Percentiles rank a stretch among this genome's conserved stretches.
Evolutionary conservation across 495 filamentous ascomycete species (phyloP).

Genomic region (Pyrenula aspistea): DNA sequence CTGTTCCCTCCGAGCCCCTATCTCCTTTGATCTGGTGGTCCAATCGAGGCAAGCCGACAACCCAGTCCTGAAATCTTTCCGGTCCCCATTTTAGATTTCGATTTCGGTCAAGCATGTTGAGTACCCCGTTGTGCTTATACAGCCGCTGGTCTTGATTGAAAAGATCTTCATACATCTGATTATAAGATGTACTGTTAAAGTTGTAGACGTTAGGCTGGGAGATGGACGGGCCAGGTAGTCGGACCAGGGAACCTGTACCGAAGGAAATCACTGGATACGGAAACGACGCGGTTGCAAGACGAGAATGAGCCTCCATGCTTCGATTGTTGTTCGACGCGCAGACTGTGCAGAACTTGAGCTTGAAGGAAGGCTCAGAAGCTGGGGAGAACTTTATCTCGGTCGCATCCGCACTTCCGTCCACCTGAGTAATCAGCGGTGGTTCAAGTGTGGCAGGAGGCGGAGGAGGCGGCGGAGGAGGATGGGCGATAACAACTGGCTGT

Average conservation of each 20-base stretch:
- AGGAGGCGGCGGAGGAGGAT: constrained; percentile 25
- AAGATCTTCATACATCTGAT: constrained; percentile 80
- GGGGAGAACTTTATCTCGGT: constrained; percentile 38
- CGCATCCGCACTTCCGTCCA: constrained; percentile 15
- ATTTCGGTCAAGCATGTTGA: constrained; percentile 94
- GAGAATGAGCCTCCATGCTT: constrained; percentile 97
- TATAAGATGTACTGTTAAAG: constrained; percentile 92
- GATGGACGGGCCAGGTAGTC: constrained; percentile 84
- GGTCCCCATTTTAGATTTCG: constrained; percentile 85
- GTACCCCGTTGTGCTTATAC: constrained; percentile 81
- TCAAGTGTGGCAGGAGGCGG: constrained; percentile 44
- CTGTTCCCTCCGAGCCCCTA: constrained; percentile 63
- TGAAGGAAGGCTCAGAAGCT: constrained; percentile 45
- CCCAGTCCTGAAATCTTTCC: constrained; percentile 98
- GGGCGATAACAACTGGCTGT: background rate
- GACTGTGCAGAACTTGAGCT: constrained; percentile 94
- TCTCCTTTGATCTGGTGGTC: constrained; percentile 46
- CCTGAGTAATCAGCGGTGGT: constrained; percentile 12
- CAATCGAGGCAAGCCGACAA: constrained; percentile 68
- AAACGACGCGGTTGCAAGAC: constrained; percentile 55
- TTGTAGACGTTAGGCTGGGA: constrained; percentile 91
- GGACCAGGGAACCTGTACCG: constrained; percentile 89
- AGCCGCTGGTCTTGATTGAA: constrained; percentile 72
- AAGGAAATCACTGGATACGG: constrained; percentile 96
- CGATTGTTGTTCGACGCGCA: constrained; percentile 96